These are phyloP conservation scores for Fraxinus pennsylvanica DNA, from an alignment of 257 asterid genomes.

Conservation along the genomic window DNA sequence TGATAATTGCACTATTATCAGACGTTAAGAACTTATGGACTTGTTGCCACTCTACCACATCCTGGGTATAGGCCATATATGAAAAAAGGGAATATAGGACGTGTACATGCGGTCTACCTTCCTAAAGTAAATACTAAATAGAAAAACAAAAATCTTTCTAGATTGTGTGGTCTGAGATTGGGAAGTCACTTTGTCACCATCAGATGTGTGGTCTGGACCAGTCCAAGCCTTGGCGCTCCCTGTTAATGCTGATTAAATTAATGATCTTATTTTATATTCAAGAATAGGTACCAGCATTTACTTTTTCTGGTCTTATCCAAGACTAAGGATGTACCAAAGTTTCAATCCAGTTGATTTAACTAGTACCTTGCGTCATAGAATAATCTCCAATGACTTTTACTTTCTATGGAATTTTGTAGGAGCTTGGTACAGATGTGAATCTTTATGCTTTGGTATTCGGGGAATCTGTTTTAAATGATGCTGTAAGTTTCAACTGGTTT, in stretches of 20 bases:
- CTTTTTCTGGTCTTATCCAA: neutral
- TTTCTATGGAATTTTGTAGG: conserved; percentile 50
- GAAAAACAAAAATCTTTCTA: neutral
- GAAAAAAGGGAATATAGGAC: neutral
- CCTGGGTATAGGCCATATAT: neutral
- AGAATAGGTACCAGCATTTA: neutral
- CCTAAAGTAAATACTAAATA: neutral
- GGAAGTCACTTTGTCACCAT: neutral
- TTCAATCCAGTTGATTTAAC: neutral
- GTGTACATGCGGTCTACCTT: neutral
- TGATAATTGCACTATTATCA: too few species aligned
- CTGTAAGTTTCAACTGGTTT: conserved; percentile 56
- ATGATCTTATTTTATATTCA: conserved; percentile 17
- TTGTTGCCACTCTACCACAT: neutral
- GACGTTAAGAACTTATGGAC: neutral
- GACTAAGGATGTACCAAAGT: neutral
- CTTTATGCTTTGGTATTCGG: conserved; percentile 98
- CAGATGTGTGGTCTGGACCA: neutral
- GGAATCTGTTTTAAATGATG: conserved; percentile 97
- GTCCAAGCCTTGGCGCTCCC: conserved; percentile 5
- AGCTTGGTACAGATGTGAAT: conserved; percentile 93
- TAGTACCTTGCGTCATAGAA: conserved; percentile 10
- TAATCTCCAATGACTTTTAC: conserved; percentile 23
- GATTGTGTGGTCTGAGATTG: neutral
- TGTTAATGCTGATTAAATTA: conserved; percentile 17